phyloP scores from a whole-genome alignment of 2,329 filamentous ascomycete genomes.

The Apiospora arundinis region DNA sequence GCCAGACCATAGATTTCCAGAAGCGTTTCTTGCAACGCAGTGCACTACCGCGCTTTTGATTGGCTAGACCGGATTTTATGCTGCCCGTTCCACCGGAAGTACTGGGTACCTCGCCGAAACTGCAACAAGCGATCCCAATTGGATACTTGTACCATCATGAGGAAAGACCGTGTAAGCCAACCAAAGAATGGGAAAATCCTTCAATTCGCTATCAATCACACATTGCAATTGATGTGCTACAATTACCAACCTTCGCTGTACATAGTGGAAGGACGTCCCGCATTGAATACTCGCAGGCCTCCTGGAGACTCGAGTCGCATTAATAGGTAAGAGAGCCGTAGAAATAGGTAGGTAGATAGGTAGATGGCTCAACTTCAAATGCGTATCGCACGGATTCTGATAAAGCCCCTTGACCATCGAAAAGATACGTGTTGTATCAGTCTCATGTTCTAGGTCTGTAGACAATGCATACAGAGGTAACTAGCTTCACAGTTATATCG shows the following conservation, averaged over 20 bases:
- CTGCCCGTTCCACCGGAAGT: slow-evolving; percentile 19
- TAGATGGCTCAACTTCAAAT: neutral
- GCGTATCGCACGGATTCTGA: neutral
- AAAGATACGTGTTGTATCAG: slow-evolving; percentile 8
- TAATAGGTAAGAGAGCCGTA: neutral
- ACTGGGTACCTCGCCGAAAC: slow-evolving; percentile 14
- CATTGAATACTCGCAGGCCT: neutral
- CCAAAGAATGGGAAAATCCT: neutral
- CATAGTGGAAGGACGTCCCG: neutral
- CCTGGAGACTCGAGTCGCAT: neutral
- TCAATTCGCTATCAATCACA: neutral
- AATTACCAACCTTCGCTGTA: neutral
- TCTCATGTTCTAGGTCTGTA: neutral
- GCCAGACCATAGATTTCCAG: slow-evolving; percentile 17
- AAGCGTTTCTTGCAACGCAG: slow-evolving; percentile 19
- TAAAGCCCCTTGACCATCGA: neutral
- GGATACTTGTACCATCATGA: neutral
- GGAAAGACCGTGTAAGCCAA: neutral
- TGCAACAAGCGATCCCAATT: slow-evolving; percentile 6
- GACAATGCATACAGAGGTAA: neutral
- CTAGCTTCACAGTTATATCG: neutral
- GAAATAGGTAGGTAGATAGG: no score
- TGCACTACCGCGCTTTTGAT: neutral
- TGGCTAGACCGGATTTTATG: slow-evolving; percentile 17
- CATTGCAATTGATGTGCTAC: neutral